Percentiles rank a stretch among this genome's conserved stretches.
phyloP scores from a whole-genome alignment of 1,284 basidiomycete species.

The Heliocybe sulcata region DNA sequence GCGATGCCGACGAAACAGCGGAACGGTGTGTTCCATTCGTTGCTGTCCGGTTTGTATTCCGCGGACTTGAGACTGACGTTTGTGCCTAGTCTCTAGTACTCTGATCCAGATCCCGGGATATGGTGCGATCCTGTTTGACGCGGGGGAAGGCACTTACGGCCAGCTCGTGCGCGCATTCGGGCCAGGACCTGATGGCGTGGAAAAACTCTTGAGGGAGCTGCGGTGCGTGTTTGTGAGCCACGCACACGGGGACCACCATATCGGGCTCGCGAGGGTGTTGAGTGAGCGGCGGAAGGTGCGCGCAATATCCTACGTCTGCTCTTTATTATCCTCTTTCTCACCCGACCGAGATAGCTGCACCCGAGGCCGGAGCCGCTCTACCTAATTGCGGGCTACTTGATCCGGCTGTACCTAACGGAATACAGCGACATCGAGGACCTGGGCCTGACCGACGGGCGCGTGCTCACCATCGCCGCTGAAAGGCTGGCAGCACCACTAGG shows the following conservation, averaged over 20 bases:
- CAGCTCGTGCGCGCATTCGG: slow-evolving; percentile 83
- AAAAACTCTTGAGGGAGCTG: slow-evolving; percentile 62
- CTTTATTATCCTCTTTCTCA: no score
- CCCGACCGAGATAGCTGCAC: slow-evolving; percentile 54
- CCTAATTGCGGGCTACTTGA: slow-evolving; percentile 51
- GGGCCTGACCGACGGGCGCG: slow-evolving; percentile 45
- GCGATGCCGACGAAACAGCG: slow-evolving; percentile 80
- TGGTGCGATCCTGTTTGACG: slow-evolving; percentile 80
- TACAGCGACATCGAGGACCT: slow-evolving; percentile 59
- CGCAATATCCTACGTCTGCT: slow-evolving; percentile 3
- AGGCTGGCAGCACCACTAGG: no score
- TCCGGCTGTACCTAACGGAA: slow-evolving; percentile 62
- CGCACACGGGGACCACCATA: slow-evolving; percentile 91
- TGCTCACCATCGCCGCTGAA: slow-evolving; percentile 48
- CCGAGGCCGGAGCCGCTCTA: slow-evolving; percentile 60
- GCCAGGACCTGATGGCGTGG: slow-evolving; percentile 37
- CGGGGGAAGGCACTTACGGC: slow-evolving; percentile 89
- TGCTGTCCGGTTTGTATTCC: not conserved
- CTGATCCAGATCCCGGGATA: slow-evolving; percentile 62
- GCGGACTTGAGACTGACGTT: not conserved
- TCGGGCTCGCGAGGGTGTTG: slow-evolving; percentile 74
- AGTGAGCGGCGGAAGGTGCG: slow-evolving; percentile 63
- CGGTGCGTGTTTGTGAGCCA: slow-evolving; percentile 87
- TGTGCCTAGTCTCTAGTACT: slow-evolving; percentile 61
- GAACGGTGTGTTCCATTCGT: slow-evolving; percentile 51